These are phyloP conservation scores for Oemleria cerasiformis DNA, from an alignment of 306 rosid genomes.

Conservation along the genomic window DNA sequence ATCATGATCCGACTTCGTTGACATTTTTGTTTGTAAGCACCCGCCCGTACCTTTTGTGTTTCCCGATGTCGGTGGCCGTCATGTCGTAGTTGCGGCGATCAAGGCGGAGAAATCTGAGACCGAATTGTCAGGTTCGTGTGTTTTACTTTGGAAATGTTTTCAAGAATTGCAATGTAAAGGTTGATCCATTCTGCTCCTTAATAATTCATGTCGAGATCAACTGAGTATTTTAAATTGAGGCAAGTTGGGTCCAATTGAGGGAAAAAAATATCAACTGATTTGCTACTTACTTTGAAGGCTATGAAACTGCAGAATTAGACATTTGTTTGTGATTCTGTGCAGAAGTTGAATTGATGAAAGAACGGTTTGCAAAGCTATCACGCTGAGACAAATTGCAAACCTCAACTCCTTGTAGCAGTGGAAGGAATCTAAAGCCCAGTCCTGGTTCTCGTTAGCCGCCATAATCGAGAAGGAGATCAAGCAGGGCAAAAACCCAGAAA, in stretches of 20 bases:
- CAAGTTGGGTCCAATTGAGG: too few relatives aligned
- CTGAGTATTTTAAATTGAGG: too few relatives aligned
- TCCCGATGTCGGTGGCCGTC: slow-evolving; percentile 23
- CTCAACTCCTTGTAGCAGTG: slow-evolving; percentile 55
- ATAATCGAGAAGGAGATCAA: slow-evolving; percentile 57
- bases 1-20: slow-evolving; percentile 3
- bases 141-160: slow-evolving; percentile 5
- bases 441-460: slow-evolving; percentile 52
- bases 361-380: too few relatives aligned
- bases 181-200: too few relatives aligned
- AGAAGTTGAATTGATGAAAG: too few relatives aligned
- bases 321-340: too few relatives aligned
- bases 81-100: slow-evolving; percentile 16
- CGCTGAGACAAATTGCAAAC: slow-evolving; percentile 46
- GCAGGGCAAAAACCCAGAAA: slow-evolving; percentile 49
- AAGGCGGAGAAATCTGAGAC: slow-evolving; percentile 17
- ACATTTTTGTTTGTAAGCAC: not conserved
- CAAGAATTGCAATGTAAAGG: too few relatives aligned
- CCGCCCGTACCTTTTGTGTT: not conserved
- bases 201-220: too few relatives aligned
- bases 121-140: slow-evolving; percentile 31
- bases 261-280: too few relatives aligned
- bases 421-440: slow-evolving; percentile 71
- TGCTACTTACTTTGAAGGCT: too few relatives aligned
- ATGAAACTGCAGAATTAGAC: too few relatives aligned